Evolutionary conservation across 805 yeast genomes (phyloP).

Genomic region (Clavispora carvajalis): DNA sequence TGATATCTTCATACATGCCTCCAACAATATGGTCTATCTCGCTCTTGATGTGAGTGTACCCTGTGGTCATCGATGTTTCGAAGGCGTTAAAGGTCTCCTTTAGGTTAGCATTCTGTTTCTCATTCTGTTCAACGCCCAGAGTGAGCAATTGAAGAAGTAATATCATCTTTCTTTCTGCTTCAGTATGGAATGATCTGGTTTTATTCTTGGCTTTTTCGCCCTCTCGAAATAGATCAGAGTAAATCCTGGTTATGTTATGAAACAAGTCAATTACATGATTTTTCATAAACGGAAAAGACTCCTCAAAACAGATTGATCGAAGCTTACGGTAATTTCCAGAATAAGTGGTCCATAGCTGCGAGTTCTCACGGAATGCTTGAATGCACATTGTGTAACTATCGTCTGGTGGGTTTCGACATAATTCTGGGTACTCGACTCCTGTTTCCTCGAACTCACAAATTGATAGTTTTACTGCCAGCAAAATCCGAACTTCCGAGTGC

Average conservation of each 20-base stretch:
- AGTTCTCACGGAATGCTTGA: conserved; percentile 32
- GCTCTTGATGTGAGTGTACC: not conserved
- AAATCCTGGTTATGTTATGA: conserved; percentile 38
- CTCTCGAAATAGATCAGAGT: conserved; percentile 8
- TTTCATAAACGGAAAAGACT: conserved; percentile 47
- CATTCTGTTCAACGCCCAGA: not conserved
- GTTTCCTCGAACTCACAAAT: conserved; percentile 52
- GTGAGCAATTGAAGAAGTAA: conserved; percentile 2
- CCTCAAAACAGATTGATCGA: conserved; percentile 48
- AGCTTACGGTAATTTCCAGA: conserved; percentile 59
- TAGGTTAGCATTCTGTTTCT: not conserved
- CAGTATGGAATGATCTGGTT: conserved; percentile 4
- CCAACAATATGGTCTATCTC: not conserved
- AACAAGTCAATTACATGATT: conserved; percentile 44
- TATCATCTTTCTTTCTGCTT: conserved; percentile 2
- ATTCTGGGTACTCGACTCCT: conserved; percentile 27
- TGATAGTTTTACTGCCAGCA: conserved; percentile 44
- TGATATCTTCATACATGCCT: not conserved
- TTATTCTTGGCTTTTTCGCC: conserved; percentile 3
- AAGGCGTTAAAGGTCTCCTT: conserved; percentile 4
- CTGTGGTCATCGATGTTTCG: not conserved
- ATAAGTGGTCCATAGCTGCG: conserved; percentile 72
- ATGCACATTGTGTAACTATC: conserved; percentile 33
- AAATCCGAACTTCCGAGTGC: conserved; percentile 25
- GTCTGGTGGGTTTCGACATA: conserved; percentile 17